These are phyloP conservation scores for Rhizoclosmatium sp. DNA, from an alignment of 192 early-diverging fungal genomes.

Conservation along the genomic window DNA sequence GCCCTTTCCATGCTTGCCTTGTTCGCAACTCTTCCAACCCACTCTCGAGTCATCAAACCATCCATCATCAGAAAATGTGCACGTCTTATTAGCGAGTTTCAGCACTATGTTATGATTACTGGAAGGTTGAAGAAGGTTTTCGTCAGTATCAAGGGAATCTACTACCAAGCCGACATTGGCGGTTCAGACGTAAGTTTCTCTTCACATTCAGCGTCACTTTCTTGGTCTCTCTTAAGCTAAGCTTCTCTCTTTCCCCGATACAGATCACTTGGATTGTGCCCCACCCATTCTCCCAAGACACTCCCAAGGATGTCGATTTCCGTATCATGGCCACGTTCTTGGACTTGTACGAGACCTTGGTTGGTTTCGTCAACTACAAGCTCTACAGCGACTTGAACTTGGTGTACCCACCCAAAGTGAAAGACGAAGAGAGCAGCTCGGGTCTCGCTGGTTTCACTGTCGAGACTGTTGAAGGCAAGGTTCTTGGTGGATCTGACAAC, in stretches of 20 bases:
- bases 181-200: slow-evolving; percentile 68
- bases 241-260: not conserved
- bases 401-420: slow-evolving; percentile 89
- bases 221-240: not conserved
- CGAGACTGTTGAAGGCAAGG: slow-evolving; percentile 56
- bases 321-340: slow-evolving; percentile 97
- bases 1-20: slow-evolving; percentile 96
- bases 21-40: slow-evolving; percentile 89
- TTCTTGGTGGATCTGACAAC: slow-evolving; percentile 44
- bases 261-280: slow-evolving; percentile 93
- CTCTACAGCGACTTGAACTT: slow-evolving; percentile 89
- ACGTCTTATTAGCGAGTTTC: slow-evolving; percentile 89
- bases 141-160: slow-evolving; percentile 99
- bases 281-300: slow-evolving; percentile 91
- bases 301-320: slow-evolving; percentile 94
- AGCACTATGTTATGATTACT: slow-evolving; percentile 86
- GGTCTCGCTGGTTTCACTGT: slow-evolving; percentile 74
- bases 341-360: slow-evolving; percentile 91
- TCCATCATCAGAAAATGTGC: slow-evolving; percentile 68
- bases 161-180: slow-evolving; percentile 98
- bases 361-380: slow-evolving; percentile 95
- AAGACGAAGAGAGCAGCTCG: slow-evolving; percentile 68
- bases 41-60: slow-evolving; percentile 55
- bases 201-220: not conserved
- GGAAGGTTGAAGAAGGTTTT: slow-evolving; percentile 87